Base-by-base conservation (phyloP, 148 eudicot genomes). In the Fagopyrum tataricum region DNA sequence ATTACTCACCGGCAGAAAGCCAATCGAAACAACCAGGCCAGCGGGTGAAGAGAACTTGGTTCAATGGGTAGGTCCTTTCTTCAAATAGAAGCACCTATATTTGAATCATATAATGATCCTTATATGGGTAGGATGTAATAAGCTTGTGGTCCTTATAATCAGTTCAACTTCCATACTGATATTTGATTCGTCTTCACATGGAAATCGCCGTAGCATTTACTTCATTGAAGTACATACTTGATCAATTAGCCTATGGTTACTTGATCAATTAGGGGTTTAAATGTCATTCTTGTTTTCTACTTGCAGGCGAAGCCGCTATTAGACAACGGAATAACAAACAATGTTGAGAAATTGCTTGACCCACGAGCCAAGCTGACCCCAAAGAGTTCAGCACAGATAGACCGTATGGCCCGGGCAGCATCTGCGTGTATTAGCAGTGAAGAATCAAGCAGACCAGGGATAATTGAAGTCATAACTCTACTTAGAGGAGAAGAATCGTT, bases 1-100 rank as follows among this genome's bases (percentile, higher is more conserved):
- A 75, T 87, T 96, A 5, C 77, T 96, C 74, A 96, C 95, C 42
- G 95, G 99, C 1, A 83, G 96, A 72, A 89, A 87, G 76, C 95
- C 99, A 43, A 96, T 90, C 39, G 99, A 96, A 80, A 74, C 96
- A 48, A 82, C 72, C 68, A 86, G 92, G 83, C 92, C 85, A 67
- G 82, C 87, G 18, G 91, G 96, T 58, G 97, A 96, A 79, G 99
- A 92, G 79, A 96, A 96, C 80, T 78, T 96, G 88, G 94, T 96
- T 44, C 76, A 82, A 59, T 96, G 99, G 99, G 99, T 92, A 87
- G 47, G 76, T 61, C 37, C 44, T 10, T 61, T 26, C 11, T 61
- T 56, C 62, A 13, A 41, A 24, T 58, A 53, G 6, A 53, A 18
- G 6, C 21, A 56, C 31, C 11, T 18, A 20, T 8, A 13, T 24